These are phyloP conservation scores for Rhodotorula sp. DNA, from an alignment of 1,284 basidiomycete species.

Conservation along the genomic window DNA sequence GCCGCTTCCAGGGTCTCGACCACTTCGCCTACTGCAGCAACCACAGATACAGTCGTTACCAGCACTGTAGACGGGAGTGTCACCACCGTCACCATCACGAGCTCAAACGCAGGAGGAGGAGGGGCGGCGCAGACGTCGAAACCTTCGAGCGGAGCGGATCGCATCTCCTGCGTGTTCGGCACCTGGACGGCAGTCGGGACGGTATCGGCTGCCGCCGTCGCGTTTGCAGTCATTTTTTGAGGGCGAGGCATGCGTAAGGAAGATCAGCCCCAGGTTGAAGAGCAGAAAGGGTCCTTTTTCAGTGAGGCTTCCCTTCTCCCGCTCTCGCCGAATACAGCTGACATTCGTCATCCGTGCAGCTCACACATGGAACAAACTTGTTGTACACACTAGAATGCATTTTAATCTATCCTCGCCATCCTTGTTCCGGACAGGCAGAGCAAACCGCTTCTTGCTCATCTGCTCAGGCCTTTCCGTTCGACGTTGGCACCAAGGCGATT, in stretches of 20 bases:
- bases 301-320: no score
- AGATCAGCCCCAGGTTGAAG: no score
- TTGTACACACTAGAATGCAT: no score
- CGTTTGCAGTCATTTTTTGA: background rate
- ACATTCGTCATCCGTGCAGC: no score
- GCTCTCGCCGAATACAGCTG: no score
- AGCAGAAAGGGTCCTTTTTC: no score
- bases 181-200: background rate
- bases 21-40: background rate
- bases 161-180: background rate
- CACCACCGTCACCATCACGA: slow-evolving; percentile 20
- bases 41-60: background rate
- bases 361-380: no score
- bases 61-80: slow-evolving; percentile 13
- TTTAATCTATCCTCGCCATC: no score
- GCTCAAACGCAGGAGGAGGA: background rate
- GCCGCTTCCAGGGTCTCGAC: slow-evolving; percentile 9
- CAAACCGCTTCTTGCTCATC: no score
- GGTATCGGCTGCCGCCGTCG: background rate
- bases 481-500: no score
- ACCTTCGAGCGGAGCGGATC: background rate
- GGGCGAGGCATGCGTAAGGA: background rate
- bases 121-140: background rate
- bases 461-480: no score
- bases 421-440: no score